phyloP scores from a whole-genome alignment of 2,329 filamentous ascomycete species.

The Tolypocladium album region DNA sequence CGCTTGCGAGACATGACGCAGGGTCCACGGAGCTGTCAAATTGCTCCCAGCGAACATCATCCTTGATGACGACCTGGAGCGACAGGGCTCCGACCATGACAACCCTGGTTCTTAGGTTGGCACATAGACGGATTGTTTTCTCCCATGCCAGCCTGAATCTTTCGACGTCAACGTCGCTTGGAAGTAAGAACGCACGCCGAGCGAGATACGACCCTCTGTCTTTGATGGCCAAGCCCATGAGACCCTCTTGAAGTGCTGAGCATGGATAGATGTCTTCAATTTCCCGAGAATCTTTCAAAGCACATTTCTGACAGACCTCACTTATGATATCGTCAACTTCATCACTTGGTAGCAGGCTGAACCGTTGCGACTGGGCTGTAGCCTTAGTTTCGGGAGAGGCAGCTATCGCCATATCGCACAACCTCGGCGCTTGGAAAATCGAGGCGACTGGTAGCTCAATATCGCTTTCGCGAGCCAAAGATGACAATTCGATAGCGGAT shows the following conservation, averaged over 20 bases:
- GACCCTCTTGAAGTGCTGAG: background rate
- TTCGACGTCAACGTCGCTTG: background rate
- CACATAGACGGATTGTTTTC: background rate
- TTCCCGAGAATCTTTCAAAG: background rate
- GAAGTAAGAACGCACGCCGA: background rate
- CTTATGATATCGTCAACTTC: background rate
- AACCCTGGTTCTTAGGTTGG: background rate
- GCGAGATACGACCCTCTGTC: background rate
- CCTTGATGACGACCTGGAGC: background rate
- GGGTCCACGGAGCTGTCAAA: background rate
- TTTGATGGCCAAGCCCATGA: background rate
- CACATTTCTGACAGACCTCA: background rate
- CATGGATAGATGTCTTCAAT: background rate
- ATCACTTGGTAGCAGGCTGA: background rate
- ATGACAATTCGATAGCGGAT: background rate
- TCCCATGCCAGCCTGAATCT: background rate
- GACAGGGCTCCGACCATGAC: background rate
- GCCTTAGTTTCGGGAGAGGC: background rate
- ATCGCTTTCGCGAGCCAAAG: background rate
- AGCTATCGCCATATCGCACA: background rate
- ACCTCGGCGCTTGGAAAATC: background rate
- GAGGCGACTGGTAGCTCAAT: background rate
- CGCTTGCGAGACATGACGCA: background rate
- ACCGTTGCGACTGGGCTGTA: background rate
- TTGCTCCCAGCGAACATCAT: background rate